Conservation (phyloP, 2,329 filamentous ascomycete genomes). For the Aureobasidium sp. region DNA sequence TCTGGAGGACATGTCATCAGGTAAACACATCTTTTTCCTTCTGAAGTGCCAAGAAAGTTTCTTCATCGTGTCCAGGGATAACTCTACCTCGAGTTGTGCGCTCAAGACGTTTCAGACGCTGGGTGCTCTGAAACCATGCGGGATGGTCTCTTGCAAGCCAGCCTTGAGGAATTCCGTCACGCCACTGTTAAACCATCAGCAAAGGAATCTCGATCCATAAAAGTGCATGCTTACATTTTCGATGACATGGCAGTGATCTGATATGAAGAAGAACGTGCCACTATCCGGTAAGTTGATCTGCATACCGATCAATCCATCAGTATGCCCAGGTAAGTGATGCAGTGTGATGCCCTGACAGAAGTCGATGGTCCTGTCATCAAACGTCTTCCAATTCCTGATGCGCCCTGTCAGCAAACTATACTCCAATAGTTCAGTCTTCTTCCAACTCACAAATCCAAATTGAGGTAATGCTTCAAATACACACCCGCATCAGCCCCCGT, state of each 20-base stretch:
- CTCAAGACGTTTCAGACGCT: constrained; percentile 29
- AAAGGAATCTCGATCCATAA: background rate
- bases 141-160: constrained; percentile 33
- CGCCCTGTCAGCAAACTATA: background rate
- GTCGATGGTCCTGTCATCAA: constrained; percentile 30
- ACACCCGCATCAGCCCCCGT: constrained; percentile 31
- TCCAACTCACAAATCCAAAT: constrained; percentile 26
- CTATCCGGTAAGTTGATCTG: constrained; percentile 31
- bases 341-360: constrained; percentile 32
- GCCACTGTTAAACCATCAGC: constrained; percentile 24
- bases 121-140: constrained; percentile 31
- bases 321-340: constrained; percentile 33
- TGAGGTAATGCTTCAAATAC: constrained; percentile 31
- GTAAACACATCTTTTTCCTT: constrained; percentile 25
- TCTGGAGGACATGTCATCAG: background rate
- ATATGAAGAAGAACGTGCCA: constrained; percentile 31
- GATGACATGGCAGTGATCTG: constrained; percentile 32
- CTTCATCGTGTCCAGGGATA: constrained; percentile 33
- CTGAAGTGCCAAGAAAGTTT: constrained; percentile 26
- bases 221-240: constrained; percentile 26
- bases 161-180: constrained; percentile 31
- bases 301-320: constrained; percentile 31
- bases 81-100: constrained; percentile 27
- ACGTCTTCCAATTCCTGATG: constrained; percentile 31
- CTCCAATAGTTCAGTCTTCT: too few species aligned